Evolutionary conservation across 805 yeast genomes (phyloP).

Genomic region (Candida suzukii): DNA sequence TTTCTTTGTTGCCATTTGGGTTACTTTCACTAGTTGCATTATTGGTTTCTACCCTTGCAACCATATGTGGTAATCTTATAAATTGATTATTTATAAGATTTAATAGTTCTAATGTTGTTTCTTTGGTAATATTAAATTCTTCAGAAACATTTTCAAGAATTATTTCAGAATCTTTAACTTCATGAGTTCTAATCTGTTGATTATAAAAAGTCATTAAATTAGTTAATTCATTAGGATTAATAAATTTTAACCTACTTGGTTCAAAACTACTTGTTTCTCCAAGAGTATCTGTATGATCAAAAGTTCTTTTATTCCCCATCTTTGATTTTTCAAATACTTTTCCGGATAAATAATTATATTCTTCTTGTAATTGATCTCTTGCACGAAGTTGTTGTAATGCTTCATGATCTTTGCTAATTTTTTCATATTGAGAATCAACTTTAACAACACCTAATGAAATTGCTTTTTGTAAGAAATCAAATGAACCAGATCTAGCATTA

Average conservation of each 20-base stretch:
- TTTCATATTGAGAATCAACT: not conserved
- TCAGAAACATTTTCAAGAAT: not conserved
- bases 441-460: slow-evolving; percentile 1
- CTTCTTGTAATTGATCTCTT: not conserved
- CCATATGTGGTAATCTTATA: not conserved
- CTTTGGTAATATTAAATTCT: not conserved
- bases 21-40: too few species aligned
- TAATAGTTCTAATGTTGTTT: not conserved
- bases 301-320: not conserved
- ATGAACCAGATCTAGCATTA: not conserved
- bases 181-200: not conserved
- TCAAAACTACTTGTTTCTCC: not conserved
- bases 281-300: not conserved
- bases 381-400: not conserved
- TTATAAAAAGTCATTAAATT: not conserved
- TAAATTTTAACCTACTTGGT: not conserved
- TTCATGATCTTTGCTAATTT: not conserved
- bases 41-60: not conserved
- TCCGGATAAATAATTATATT: not conserved
- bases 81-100: not conserved
- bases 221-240: not conserved
- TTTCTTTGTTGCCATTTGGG: too few species aligned
- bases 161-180: too few species aligned
- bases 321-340: not conserved
- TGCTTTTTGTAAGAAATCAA: not conserved